Evolutionary conservation across 345 rosid species (phyloP).

Genomic region (Salix exigua): DNA sequence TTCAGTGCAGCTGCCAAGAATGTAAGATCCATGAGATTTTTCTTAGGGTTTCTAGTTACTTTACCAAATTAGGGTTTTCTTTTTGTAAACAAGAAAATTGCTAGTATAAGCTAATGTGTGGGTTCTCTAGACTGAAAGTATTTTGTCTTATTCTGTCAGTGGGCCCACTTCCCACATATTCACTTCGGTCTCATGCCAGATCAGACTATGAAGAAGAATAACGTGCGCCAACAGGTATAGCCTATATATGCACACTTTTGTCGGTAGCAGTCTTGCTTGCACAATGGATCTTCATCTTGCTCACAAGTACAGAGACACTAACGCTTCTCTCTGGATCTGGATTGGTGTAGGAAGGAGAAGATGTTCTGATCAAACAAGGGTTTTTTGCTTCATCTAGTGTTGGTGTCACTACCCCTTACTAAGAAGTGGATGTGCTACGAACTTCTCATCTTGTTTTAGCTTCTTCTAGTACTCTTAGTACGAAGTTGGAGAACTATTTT

Average conservation of each 20-base stretch:
- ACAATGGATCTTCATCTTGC: neutral
- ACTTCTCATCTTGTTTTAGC: neutral
- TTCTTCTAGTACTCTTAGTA: neutral
- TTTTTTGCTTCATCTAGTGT: conserved; percentile 18
- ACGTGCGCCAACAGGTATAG: conserved; percentile 21
- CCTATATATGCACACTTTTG: neutral
- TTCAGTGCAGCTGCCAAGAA: conserved; percentile 99
- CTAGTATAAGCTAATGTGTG: neutral
- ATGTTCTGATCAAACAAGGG: conserved; percentile 22
- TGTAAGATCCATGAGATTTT: conserved; percentile 48
- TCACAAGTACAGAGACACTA: neutral
- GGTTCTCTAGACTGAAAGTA: neutral
- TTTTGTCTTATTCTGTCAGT: conserved; percentile 18
- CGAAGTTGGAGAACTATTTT: neutral
- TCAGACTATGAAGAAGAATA: conserved; percentile 22
- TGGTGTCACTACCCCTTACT: conserved; percentile 22
- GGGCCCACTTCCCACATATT: conserved; percentile 31
- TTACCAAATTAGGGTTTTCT: conserved; percentile 27
- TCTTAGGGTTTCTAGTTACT: conserved; percentile 16
- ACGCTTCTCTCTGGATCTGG: neutral
- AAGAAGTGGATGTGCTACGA: neutral
- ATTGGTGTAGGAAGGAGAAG: conserved; percentile 23
- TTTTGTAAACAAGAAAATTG: neutral
- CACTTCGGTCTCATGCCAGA: conserved; percentile 33
- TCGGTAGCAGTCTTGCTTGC: neutral